Conservation (phyloP, 2,329 filamentous ascomycete species). For the Orbilia javanica region DNA sequence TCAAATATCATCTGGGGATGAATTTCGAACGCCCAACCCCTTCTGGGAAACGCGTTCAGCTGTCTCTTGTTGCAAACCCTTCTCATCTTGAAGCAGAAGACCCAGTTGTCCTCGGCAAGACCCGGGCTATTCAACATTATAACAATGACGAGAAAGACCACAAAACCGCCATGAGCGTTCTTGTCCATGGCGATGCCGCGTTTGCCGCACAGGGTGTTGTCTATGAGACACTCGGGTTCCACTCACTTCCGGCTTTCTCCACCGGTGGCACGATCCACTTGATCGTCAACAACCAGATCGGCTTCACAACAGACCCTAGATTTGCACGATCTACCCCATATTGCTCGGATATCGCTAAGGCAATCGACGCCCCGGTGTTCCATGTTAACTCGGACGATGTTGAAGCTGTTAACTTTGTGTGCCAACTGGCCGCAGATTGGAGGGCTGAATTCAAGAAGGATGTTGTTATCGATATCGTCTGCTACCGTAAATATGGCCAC, state of each 20-base stretch:
- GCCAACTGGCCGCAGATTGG: conserved; percentile 96
- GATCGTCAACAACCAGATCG: conserved; percentile 99
- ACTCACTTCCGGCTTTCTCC: conserved; percentile 93
- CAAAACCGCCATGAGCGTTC: conserved; percentile 90
- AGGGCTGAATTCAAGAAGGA: conserved; percentile 98
- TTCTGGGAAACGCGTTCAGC: conserved; percentile 98
- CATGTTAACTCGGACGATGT: conserved; percentile 99
- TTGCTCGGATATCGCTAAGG: conserved; percentile 99
- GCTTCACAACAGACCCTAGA: conserved; percentile 97
- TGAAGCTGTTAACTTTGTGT: conserved; percentile 97
- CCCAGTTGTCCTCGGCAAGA: conserved; percentile 96
- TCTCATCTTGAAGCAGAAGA: conserved; percentile 99
- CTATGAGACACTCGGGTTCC: conserved; percentile 98
- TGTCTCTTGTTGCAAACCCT: conserved; percentile 97
- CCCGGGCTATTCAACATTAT: conserved; percentile 97
- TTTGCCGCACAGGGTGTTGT: conserved; percentile 97
- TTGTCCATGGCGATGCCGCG: conserved; percentile 96
- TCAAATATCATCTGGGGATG: conserved; percentile 99
- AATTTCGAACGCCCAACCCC: conserved; percentile 99
- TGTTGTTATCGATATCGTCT: conserved; percentile 97
- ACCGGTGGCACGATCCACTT: conserved; percentile 97
- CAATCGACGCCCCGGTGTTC: conserved; percentile 97
- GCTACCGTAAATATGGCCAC: conserved; percentile 98
- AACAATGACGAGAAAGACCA: conserved; percentile 95
- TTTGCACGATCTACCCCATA: conserved; percentile 98